These are phyloP conservation scores for Scutellaria minor DNA, from an alignment of 257 asterid genomes.

Conservation along the genomic window DNA sequence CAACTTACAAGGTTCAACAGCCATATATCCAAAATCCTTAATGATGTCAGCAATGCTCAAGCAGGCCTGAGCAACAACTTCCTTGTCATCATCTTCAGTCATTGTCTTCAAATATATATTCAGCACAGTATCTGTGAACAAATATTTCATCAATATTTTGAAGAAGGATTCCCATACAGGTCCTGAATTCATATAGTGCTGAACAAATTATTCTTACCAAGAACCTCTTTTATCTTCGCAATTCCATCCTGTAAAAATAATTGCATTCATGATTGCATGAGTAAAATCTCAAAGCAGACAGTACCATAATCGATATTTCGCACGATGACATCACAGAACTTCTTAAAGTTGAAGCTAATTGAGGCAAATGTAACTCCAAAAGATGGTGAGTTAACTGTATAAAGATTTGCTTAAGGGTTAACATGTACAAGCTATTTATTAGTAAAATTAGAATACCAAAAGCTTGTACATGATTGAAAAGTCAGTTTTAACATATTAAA, in stretches of 20 bases:
- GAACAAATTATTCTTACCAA: conserved; percentile 61
- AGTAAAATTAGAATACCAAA: not conserved
- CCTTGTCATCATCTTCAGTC: conserved; percentile 95
- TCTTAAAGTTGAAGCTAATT: conserved; percentile 26
- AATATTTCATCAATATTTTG: conserved; percentile 21
- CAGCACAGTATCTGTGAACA: conserved; percentile 71
- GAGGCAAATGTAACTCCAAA: conserved; percentile 8
- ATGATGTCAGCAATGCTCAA: conserved; percentile 78
- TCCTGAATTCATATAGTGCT: not conserved
- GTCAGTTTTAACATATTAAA: conserved; percentile 18
- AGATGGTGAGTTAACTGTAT: not conserved
- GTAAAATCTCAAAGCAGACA: conserved; percentile 29
- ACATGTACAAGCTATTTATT: conserved; percentile 21
- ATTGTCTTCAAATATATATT: conserved; percentile 82
- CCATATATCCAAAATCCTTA: conserved; percentile 80
- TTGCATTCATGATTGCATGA: conserved; percentile 20
- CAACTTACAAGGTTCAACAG: conserved; percentile 89
- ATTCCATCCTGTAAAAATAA: conserved; percentile 74
- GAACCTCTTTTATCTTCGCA: conserved; percentile 70
- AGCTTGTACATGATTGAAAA: conserved; percentile 10
- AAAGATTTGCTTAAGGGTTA: not conserved
- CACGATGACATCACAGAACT: conserved; percentile 24
- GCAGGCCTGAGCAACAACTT: conserved; percentile 99
- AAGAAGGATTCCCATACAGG: conserved; percentile 22
- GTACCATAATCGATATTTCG: conserved; percentile 24